Evolutionary conservation across 2,329 filamentous ascomycete species (phyloP), one percentile per base, ranked within the genome.

Genomic region (Leptosphaerulina australis): DNA sequence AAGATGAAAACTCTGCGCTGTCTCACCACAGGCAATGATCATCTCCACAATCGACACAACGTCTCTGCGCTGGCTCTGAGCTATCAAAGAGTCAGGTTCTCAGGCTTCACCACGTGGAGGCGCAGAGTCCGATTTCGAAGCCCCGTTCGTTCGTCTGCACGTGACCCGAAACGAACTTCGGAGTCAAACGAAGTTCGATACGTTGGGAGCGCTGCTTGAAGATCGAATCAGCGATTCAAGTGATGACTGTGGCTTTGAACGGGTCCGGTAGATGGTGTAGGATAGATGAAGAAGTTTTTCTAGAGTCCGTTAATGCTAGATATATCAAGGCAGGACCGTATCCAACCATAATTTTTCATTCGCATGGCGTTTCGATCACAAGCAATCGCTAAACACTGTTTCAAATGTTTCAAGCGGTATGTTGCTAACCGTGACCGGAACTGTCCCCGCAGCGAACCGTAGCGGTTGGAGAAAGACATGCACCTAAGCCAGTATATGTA

Each of bases 381-480:
- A 36, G 14, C 24, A 24, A 12, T 48, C 12, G 34, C 21, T 30
- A 18, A 11, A 31, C 15, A 25, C 29, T 7, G 15, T 18, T 11
- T 35, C 17, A 15, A 44, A 21, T 24, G 41, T 40, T 41, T 45
- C 24, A 28, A 11, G 11, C 26, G 25, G 25, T 3, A 15, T 11
- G 9, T 37, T 15, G 22, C 41, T 45, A 45, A 18, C 38, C 15
- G n/a, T 39, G 7, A 50, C 35, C 5, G 29, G 25, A 41, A 18
- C 9, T 29, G n/a, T 33, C 2, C 15, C n/a, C 41, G 30, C 31
- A 51, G 36, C 30, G 36, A 36, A 18, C 36, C 36, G 20, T n/a
- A 25, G 11, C 24, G 18, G 20, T 17, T 34, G 39, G 21, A 38
- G 34, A 26, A 29, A 33, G 46, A 50, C 38, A 33, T 44, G 43